Evolutionary conservation across 768 basidiomycete genomes (phyloP), one percentile per base, ranked within the genome.

Genomic region (Amanita subjunquillea): DNA sequence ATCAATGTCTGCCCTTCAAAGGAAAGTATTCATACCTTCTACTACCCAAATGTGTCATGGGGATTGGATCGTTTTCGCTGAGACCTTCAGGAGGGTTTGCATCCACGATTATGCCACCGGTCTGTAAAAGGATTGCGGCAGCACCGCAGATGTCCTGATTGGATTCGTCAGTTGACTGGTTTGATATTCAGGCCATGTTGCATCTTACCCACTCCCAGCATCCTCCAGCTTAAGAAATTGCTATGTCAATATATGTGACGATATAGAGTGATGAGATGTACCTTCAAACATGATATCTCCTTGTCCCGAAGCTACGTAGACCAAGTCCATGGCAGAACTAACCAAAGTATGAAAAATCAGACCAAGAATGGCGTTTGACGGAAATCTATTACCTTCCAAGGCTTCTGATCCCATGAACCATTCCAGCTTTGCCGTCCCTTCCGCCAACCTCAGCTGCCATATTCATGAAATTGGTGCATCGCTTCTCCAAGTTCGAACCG

Each of bases 261-360:
- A 30, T 30, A 47, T 25, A 6, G 17, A 5, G 37, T 7, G 42
- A 42, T 36, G 30, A 20, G 5, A 40, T 5, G 2, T 47, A 56
- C 56, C 59, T 59, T 63, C 62, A 43, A 61, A 63, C 60, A 63
- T 61, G 34, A 63, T 60, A 47, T 63, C 62, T 29, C 57, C 60
- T 30, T 60, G 59, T 12, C 62, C 62, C 0, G 62, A 53, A n/a
- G 62, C 62, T 42, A 62, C 58, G 39, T 58, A 62, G 2, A 61
- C 58, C 55, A 62, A 56, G 17, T 62, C 59, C 60, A 62, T 61
- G 13, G 62, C 59, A 30, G 62, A 57, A 43, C 62, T 61, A 27
- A 12, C 23, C 22, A 30, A 13, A 17, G n/a, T 6, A 20, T 41
- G 34, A 34, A n/a, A 20, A 32, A 13, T 12, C 36, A 29, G n/a